Evolutionary conservation across 768 basidiomycete genomes (phyloP).

Genomic region (Macrocybe gigantea): DNA sequence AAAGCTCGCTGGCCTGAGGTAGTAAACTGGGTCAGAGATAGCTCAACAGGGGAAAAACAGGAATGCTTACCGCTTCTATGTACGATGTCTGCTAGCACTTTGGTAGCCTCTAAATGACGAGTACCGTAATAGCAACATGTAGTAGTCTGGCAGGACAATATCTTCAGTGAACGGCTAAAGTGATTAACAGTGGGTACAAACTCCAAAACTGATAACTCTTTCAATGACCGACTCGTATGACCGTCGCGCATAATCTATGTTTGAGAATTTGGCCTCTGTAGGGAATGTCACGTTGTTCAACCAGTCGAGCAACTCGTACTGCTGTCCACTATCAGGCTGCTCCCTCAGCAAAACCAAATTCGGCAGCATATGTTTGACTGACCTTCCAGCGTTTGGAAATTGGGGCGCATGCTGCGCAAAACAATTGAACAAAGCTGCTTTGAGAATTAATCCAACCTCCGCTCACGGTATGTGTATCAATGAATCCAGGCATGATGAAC

Average conservation of each 20-base stretch:
- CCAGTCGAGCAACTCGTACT: constrained; percentile 90
- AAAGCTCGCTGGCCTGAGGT: constrained; percentile 73
- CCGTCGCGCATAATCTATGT: constrained; percentile 60
- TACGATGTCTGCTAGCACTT: constrained; percentile 72
- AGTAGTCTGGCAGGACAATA: constrained; percentile 59
- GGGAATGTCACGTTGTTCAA: constrained; percentile 83
- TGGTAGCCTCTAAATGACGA: constrained; percentile 76
- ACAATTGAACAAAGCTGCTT: not conserved
- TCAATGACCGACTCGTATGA: constrained; percentile 71
- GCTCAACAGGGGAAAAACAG: not conserved
- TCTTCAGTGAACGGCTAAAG: constrained; percentile 1
- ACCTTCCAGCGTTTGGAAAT: constrained; percentile 67
- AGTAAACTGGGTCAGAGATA: constrained; percentile 2
- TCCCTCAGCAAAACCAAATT: not conserved
- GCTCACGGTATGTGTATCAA: constrained; percentile 89
- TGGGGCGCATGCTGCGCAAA: constrained; percentile 69
- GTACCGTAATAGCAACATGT: constrained; percentile 91
- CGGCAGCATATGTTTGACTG: constrained; percentile 8
- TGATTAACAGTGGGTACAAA: constrained; percentile 31
- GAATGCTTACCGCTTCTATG: constrained; percentile 46
- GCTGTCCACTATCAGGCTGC: constrained; percentile 53
- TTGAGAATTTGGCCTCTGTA: constrained; percentile 69
- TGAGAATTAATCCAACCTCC: not conserved
- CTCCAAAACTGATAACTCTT: constrained; percentile 67
- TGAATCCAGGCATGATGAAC: constrained; percentile 82